Base-by-base conservation (phyloP, 257 asterid genomes). In the Galeopsis tetrahit region DNA sequence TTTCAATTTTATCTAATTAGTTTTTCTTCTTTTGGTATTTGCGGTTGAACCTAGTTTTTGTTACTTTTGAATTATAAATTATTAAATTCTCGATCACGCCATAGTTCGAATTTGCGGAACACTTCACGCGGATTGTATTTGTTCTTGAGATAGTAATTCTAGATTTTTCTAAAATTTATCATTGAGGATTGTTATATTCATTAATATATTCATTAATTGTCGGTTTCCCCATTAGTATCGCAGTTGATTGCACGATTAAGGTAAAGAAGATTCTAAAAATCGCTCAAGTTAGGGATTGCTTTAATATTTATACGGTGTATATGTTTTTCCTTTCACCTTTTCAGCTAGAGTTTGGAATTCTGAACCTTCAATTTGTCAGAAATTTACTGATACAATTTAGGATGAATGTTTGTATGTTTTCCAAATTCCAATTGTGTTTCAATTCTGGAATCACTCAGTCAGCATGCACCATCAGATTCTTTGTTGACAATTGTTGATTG, bases 401-500 rank as follows among this genome's bases (percentile, higher is more conserved):
- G 55, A 15, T 7, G 55, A 33, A 34, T 28, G 13, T 2, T 73
- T 55, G 7, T 42, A 48, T 33, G 15, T 11, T 48, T 51, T 48
- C 46, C 62, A 34, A 36, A 52, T 35, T 56, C 11, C 38, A 33
- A 5, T 11, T 49, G 35, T 53, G 5, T 49, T 44, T 32, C 44
- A 5, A 28, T 2, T 59, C 75, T 11, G 39, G 39, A 61, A 43
- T 40, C 62, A 68, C 62, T 68, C 52, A 6, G n/a, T 33, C 59
- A 60, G 49, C 64, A 6, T 28, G 70, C 38, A 33, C 14, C 5
- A 9, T 44, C 46, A 38, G 60, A 13, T 55, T 61, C 14, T 59
- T 5, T 35, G 32, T 36, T 60, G 59, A 67, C 64, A 81, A 46
- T 66, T 48, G 62, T 48, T 64, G 65, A 65, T 70, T 74, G 65